A percentile compares a stretch with the other conserved stretches of the same genome.
Conservation (phyloP, 495 filamentous ascomycete genomes). For the Echria macrotheca region DNA sequence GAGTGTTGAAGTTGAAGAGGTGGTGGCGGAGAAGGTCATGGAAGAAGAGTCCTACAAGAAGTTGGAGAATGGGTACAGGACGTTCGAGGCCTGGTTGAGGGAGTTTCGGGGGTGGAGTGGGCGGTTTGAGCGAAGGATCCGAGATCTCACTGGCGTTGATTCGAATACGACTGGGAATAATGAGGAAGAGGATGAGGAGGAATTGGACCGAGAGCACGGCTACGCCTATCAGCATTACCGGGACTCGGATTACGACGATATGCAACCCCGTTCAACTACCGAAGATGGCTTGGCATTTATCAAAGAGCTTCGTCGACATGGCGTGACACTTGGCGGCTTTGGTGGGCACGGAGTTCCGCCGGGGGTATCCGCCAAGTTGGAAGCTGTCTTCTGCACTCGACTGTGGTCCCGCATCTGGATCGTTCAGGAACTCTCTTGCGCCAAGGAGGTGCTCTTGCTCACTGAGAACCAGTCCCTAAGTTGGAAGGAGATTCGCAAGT, state of each 20-base stretch:
- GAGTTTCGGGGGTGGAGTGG: not conserved
- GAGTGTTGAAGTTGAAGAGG: not conserved
- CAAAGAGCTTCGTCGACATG: not conserved
- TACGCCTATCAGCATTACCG: not conserved
- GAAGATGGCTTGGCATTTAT: slow-evolving; percentile 1
- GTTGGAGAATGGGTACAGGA: not conserved
- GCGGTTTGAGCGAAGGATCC: not conserved
- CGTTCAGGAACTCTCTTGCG: slow-evolving; percentile 14
- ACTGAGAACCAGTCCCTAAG: not conserved
- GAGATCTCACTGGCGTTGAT: not conserved
- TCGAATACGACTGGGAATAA: not conserved
- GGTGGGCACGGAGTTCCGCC: not conserved
- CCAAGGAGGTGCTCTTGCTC: slow-evolving; percentile 6
- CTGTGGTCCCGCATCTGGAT: slow-evolving; percentile 17
- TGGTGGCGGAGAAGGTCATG: not conserved
- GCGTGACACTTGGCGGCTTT: not conserved
- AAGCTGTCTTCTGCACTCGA: not conserved
- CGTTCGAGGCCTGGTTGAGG: not conserved
- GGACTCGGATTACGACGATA: not conserved
- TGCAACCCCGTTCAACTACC: not conserved
- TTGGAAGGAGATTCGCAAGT: slow-evolving; percentile 8
- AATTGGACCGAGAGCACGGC: not conserved
- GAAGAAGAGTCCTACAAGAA: not conserved
- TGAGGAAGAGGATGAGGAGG: not conserved
- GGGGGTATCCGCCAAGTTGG: not conserved